Conservation (phyloP, 768 basidiomycete genomes). For the Mycena vitilis region DNA sequence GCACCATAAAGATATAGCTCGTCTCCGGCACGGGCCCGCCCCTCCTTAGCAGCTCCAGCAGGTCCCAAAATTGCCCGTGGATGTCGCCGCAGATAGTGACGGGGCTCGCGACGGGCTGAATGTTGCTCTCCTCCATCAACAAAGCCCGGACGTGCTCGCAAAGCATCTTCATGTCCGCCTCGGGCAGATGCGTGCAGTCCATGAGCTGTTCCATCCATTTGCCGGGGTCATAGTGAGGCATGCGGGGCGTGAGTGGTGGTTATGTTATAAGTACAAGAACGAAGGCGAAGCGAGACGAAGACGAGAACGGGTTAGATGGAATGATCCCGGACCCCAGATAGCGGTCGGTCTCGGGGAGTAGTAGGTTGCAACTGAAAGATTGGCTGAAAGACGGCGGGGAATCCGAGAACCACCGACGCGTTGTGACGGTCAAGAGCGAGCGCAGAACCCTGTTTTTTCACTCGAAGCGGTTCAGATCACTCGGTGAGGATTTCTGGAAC, state of each 20-base stretch:
- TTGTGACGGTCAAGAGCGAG: too few relatives aligned
- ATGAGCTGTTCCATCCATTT: conserved; percentile 92
- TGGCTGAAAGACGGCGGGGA: too few relatives aligned
- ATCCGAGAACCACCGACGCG: too few relatives aligned
- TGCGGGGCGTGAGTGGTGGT: conserved; percentile 24
- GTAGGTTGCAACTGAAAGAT: too few relatives aligned
- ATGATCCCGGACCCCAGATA: too few relatives aligned
- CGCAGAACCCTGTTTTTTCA: too few relatives aligned
- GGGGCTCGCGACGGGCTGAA: conserved; percentile 94
- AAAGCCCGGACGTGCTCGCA: conserved; percentile 91
- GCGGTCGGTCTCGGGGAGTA: too few relatives aligned
- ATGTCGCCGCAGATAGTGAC: conserved; percentile 98
- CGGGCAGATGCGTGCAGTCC: conserved; percentile 88
- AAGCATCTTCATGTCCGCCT: conserved; percentile 92
- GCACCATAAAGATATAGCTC: conserved; percentile 94
- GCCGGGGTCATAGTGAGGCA: conserved; percentile 61
- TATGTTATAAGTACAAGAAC: background rate
- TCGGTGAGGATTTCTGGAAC: too few relatives aligned
- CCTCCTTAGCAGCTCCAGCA: conserved; percentile 88
- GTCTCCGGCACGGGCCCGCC: conserved; percentile 89
- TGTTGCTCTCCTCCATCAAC: conserved; percentile 96
- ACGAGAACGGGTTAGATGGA: too few relatives aligned
- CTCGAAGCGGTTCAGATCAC: too few relatives aligned
- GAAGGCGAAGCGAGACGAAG: background rate
- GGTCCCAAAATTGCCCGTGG: conserved; percentile 98